These are phyloP conservation scores for Arabidopsis lyrata DNA, from an alignment of 441 rosid species.

Conservation along the genomic window DNA sequence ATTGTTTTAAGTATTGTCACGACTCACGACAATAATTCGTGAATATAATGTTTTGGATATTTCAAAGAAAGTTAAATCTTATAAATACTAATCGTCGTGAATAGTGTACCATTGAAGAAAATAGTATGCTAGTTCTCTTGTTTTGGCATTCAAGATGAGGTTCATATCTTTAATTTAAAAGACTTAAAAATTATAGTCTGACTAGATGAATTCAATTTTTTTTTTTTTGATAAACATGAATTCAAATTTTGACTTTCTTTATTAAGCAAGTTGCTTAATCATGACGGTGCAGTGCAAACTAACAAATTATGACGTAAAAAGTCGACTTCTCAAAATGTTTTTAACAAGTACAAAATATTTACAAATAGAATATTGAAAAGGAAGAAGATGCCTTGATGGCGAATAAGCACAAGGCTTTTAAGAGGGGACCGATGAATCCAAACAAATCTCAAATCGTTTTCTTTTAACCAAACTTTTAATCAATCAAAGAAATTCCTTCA, in stretches of 20 bases:
- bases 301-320: conserved; percentile 40
- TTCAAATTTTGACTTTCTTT: conserved; percentile 28
- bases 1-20: neutral
- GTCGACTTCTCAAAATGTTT: conserved; percentile 6
- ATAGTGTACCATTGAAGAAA: neutral
- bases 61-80: neutral
- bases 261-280: conserved; percentile 45
- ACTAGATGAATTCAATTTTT: neutral
- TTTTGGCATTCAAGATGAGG: neutral
- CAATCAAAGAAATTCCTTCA: conserved; percentile 1
- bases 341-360: conserved; percentile 15
- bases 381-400: conserved; percentile 38
- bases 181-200: neutral
- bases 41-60: neutral
- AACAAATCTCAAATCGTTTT: conserved; percentile 42
- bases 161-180: neutral
- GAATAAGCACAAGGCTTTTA: conserved; percentile 38
- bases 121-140: neutral
- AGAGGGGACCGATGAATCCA: conserved; percentile 42
- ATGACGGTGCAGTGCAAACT: conserved; percentile 22
- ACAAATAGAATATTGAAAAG: conserved; percentile 6
- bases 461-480: conserved; percentile 28
- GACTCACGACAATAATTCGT: neutral
- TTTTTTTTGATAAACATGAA: too few species aligned
- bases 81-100: neutral